Evolutionary conservation across 345 rosid genomes (phyloP).

Genomic region (Geranium rotundifolium): DNA sequence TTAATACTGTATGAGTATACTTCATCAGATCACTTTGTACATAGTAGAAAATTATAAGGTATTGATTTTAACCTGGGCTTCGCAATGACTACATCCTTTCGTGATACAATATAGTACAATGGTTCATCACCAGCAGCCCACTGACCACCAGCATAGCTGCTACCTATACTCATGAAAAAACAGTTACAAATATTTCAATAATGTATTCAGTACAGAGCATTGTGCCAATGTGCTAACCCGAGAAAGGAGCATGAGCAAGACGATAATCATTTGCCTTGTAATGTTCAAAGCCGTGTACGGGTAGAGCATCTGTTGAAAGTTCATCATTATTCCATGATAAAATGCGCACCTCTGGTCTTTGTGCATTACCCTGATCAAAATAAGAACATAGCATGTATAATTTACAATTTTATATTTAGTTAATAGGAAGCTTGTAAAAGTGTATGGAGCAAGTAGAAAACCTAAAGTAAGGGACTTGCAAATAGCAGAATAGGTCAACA

Average conservation of each 20-base stretch:
- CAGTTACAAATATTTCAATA: conserved; percentile 12
- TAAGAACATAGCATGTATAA: conserved; percentile 8
- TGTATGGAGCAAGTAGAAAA: background rate
- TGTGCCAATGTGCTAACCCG: conserved; percentile 44
- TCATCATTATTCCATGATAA: conserved; percentile 95
- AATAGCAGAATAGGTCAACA: background rate
- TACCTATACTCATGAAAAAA: conserved; percentile 44
- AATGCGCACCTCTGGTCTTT: conserved; percentile 90
- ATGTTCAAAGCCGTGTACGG: conserved; percentile 95
- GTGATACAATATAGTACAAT: conserved; percentile 82
- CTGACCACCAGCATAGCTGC: conserved; percentile 98
- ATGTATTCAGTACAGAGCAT: conserved; percentile 8
- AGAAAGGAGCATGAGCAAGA: conserved; percentile 95
- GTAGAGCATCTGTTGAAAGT: conserved; percentile 93
- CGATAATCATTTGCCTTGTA: conserved; percentile 95
- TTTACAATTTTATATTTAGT: background rate
- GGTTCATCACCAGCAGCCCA: conserved; percentile 99
- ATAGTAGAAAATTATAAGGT: background rate
- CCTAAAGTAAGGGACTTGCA: background rate
- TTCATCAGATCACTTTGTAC: background rate
- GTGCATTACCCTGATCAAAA: conserved; percentile 77
- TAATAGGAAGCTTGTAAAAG: background rate
- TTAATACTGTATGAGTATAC: no score
- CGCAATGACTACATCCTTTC: conserved; percentile 96
- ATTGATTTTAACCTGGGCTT: conserved; percentile 67